Conservation (phyloP, 2,329 filamentous ascomycete genomes). For the Lecanicillium sp. region DNA sequence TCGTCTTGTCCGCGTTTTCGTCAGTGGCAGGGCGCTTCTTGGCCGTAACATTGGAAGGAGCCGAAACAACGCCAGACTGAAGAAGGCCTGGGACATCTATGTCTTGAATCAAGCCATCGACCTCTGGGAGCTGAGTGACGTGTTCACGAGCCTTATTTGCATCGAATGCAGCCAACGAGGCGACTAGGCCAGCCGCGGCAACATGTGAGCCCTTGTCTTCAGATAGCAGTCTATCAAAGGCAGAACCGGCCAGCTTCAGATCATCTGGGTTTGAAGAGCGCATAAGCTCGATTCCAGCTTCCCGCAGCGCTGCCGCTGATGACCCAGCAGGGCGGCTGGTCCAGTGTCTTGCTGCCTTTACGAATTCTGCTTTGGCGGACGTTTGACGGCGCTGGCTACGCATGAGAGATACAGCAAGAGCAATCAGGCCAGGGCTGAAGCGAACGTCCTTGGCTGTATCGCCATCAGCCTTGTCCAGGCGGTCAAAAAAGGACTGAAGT, state of each 20-base stretch:
- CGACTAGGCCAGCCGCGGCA: constrained; percentile 76
- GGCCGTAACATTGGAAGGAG: constrained; percentile 26
- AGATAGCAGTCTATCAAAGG: constrained; percentile 65
- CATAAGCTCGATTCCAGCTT: constrained; percentile 76
- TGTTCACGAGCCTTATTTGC: constrained; percentile 46
- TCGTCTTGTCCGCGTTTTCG: constrained; percentile 28
- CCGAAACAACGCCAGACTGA: constrained; percentile 49
- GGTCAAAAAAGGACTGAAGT: constrained; percentile 66
- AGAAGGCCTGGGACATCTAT: constrained; percentile 57
- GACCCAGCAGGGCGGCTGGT: constrained; percentile 41
- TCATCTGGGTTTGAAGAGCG: constrained; percentile 64
- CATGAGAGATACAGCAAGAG: constrained; percentile 72
- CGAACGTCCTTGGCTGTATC: constrained; percentile 58
- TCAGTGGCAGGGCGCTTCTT: constrained; percentile 41
- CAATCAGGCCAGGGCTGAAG: constrained; percentile 78
- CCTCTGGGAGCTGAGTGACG: constrained; percentile 48
- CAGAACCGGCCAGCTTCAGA: constrained; percentile 60
- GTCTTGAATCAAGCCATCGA: constrained; percentile 51
- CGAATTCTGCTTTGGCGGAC: constrained; percentile 64
- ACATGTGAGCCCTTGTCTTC: constrained; percentile 59
- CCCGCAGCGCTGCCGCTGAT: constrained; percentile 61
- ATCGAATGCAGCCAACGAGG: constrained; percentile 61
- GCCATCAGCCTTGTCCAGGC: constrained; percentile 54
- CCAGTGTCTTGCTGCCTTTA: constrained; percentile 78
- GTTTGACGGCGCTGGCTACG: constrained; percentile 63